These are phyloP conservation scores for Fusarium hainanense DNA, from an alignment of 2,329 filamentous ascomycete genomes.

Conservation along the genomic window DNA sequence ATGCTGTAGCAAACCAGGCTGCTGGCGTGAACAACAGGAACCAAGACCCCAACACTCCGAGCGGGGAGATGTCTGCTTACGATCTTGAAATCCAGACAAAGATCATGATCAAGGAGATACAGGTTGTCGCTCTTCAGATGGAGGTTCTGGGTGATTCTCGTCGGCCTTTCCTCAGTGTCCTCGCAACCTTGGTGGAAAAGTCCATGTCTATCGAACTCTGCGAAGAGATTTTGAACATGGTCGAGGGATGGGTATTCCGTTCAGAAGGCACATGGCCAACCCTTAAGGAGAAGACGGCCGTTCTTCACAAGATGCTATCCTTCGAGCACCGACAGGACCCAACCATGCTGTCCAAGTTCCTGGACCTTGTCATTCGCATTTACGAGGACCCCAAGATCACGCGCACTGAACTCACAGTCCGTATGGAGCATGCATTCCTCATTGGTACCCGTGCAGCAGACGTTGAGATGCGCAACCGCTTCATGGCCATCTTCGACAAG, in stretches of 20 bases:
- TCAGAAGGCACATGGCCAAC: conserved; percentile 96
- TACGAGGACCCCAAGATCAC: conserved; percentile 98
- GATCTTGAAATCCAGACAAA: conserved; percentile 90
- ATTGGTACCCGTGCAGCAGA: conserved; percentile 94
- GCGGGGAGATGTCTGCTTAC: conserved; percentile 72
- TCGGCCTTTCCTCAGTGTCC: conserved; percentile 91
- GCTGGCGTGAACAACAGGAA: conserved; percentile 55
- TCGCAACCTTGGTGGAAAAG: conserved; percentile 95
- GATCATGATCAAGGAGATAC: conserved; percentile 93
- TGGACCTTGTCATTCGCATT: conserved; percentile 95
- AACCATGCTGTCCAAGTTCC: conserved; percentile 89
- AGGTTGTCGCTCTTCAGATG: conserved; percentile 92
- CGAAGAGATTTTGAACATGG: conserved; percentile 92
- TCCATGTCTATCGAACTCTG: conserved; percentile 88
- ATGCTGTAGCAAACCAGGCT: conserved; percentile 65
- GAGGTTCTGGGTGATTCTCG: conserved; percentile 90
- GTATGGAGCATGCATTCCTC: conserved; percentile 97
- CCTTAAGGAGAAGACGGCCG: conserved; percentile 97
- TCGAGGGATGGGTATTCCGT: conserved; percentile 95
- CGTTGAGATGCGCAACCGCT: conserved; percentile 95
- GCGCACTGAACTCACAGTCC: conserved; percentile 92
- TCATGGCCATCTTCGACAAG: conserved; percentile 95
- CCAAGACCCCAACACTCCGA: conserved; percentile 65
- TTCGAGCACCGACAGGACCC: conserved; percentile 89
- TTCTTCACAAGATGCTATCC: conserved; percentile 98